Evolutionary conservation across 306 rosid genomes (phyloP), one percentile per base, ranked within the genome.

Genomic region (Ceratonia siliqua): DNA sequence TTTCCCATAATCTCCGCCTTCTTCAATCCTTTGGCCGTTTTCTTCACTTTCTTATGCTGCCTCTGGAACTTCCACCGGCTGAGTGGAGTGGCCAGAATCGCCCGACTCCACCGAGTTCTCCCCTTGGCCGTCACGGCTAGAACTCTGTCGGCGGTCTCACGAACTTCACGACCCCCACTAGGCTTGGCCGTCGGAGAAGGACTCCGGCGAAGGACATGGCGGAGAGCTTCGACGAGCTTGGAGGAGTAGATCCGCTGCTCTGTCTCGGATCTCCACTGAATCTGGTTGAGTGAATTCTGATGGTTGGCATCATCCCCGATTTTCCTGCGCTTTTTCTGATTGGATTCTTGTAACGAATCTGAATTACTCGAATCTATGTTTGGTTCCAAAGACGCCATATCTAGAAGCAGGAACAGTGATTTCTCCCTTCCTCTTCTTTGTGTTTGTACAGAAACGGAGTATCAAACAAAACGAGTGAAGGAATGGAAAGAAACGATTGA

Each of bases 31-130:
- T 28, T 69, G 1, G 61, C 4, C 6, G 15, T 42, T 64, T 62
- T 54, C 70, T 78, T 87, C 48, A 57, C 90, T 84, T 86, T 90
- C 67, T 63, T 78, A 55, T 73, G 83, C 30, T 69, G 66, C 18
- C 54, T 46, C 45, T 2, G 38, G 48, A n/a, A 39, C 75, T 62
- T 88, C 75, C 75, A 53, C 5, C 83, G 50, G 30, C 41, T 38
- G 55, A 81, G 82, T 11, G 91, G 91, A 20, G 65, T 74, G 10
- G 78, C 58, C 28, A 94, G 90, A 49, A 94, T 90, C 43, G 95
- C 93, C 41, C 91, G 86, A 89, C 99, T 94, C 99, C 99, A 94
- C 49, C 93, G 89, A 24, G 96, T 90, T 68, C 81, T 78, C 0
- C 99, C 97, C 59, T 79, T 86, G 17, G 95, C 93, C 3, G 90